phyloP scores from a whole-genome alignment of 305 asterid genomes.

The Plantago rigida region DNA sequence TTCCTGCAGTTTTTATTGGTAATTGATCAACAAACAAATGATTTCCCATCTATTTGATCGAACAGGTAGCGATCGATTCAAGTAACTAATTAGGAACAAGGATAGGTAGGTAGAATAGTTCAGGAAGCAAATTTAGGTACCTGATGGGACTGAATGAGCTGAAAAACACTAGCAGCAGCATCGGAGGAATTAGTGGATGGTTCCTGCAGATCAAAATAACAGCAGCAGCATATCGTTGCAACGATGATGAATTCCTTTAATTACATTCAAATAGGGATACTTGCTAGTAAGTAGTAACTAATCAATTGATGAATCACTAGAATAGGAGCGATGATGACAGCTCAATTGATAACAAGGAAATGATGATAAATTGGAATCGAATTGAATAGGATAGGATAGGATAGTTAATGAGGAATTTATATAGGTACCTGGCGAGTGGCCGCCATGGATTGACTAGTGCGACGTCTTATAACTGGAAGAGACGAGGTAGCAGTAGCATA shows the following conservation, averaged over 20 bases:
- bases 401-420: neutral
- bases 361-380: too few relatives aligned
- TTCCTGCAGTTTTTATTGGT: constrained; percentile 29
- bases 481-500: neutral
- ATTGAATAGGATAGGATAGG: too few relatives aligned
- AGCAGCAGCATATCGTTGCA: too few relatives aligned
- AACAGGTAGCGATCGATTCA: too few relatives aligned
- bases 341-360: too few relatives aligned
- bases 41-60: too few relatives aligned
- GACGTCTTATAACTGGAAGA: neutral
- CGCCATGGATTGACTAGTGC: constrained; percentile 17
- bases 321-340: too few relatives aligned
- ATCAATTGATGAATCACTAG: neutral
- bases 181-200: constrained; percentile 29
- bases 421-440: constrained; percentile 11
- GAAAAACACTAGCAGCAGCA: constrained; percentile 37
- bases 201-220: neutral
- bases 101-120: too few relatives aligned
- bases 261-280: neutral
- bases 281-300: neutral
- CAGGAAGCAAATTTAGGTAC: constrained; percentile 22
- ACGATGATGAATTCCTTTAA: neutral
- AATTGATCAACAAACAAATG: too few relatives aligned
- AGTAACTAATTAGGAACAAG: too few relatives aligned
- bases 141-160: constrained; percentile 77